phyloP scores from a whole-genome alignment of 176 grass and related monocot genomes.

The Eragrostis nindensis region DNA sequence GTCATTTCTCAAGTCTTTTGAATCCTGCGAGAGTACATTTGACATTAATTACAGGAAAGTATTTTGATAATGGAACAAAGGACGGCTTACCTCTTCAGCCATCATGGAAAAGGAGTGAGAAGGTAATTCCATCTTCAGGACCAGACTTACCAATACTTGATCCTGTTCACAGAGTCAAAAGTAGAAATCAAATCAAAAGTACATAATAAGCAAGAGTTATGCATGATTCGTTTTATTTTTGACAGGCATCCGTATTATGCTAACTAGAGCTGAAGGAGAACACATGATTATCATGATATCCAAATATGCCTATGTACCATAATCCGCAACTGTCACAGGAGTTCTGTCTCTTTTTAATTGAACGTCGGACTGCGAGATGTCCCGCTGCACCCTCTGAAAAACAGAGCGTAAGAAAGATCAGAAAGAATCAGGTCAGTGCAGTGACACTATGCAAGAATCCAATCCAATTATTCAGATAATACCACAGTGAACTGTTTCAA shows the following conservation, averaged over 20 bases:
- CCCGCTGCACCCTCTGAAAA: slow-evolving; percentile 68
- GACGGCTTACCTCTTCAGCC: slow-evolving; percentile 76
- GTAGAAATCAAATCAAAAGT: not conserved
- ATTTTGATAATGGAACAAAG: not conserved
- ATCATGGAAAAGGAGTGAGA: slow-evolving; percentile 74
- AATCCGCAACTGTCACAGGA: slow-evolving; percentile 93
- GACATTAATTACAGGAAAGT: slow-evolving; percentile 4
- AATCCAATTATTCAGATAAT: not conserved
- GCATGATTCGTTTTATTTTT: not conserved
- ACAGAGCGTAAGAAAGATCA: not conserved
- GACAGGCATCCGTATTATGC: not conserved
- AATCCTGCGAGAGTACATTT: slow-evolving; percentile 57
- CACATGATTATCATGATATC: not conserved
- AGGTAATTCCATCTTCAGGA: slow-evolving; percentile 69
- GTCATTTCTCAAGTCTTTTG: slow-evolving; percentile 77
- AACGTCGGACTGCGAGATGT: slow-evolving; percentile 74
- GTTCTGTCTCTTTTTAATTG: slow-evolving; percentile 84
- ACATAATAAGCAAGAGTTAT: not conserved
- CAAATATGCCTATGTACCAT: slow-evolving; percentile 54
- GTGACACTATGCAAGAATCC: not conserved
- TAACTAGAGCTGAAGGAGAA: not conserved
- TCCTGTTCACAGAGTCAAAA: slow-evolving; percentile 38
- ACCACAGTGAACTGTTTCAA: not conserved
- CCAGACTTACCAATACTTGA: slow-evolving; percentile 88
- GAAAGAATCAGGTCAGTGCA: slow-evolving; percentile 18